Base-by-base conservation (phyloP, 345 rosid genomes). In the Rubroshorea leprosula region DNA sequence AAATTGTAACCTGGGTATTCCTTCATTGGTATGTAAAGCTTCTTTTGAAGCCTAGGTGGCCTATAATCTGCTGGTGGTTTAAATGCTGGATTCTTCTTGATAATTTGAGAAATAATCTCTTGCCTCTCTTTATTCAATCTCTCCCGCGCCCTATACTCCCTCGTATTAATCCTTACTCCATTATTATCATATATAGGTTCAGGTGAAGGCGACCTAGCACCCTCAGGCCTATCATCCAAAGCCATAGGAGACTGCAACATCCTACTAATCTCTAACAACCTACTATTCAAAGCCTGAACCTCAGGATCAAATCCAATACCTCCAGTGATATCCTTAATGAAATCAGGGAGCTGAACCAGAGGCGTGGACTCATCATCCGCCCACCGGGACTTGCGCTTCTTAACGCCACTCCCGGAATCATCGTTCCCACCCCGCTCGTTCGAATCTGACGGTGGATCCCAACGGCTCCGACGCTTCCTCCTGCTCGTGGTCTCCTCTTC, bases 21-120 rank as follows among this genome's bases (percentile, higher is more conserved):
- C 71, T 90, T 94, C 93, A 84, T 81, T 5, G 96, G 99, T 23
- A 85, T 87, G 54, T 85, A 94, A 55, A 94, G 95, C 80, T 94
- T 94, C 86, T 89, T 94, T 21, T 94, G 92, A 55, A 90, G 86
- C 78, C 90, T 94, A 0, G 99, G 97, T 0, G 97, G 96, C 62
- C 97, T 75, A 59, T 93, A 90, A 79, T 93, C 99, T 0, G 95
- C 89, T 0, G 99, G 99, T 0, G 99, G 99, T 75, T 90, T 94
- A 67, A 83, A 94, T 0, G 97, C 90, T 0, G 99, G 97, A 63
- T 90, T 94, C 72, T 76, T 72, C 74, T 90, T 87, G 18, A 94
- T 81, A 35, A 94, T 94, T 80, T 85, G 92, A 47, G 95, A 82
- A 20, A 90, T 87, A 21, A 90, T 90, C 61, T 94, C 99, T 62